phyloP scores from a whole-genome alignment of 768 basidiomycete species.

The Termitomyces sp. region DNA sequence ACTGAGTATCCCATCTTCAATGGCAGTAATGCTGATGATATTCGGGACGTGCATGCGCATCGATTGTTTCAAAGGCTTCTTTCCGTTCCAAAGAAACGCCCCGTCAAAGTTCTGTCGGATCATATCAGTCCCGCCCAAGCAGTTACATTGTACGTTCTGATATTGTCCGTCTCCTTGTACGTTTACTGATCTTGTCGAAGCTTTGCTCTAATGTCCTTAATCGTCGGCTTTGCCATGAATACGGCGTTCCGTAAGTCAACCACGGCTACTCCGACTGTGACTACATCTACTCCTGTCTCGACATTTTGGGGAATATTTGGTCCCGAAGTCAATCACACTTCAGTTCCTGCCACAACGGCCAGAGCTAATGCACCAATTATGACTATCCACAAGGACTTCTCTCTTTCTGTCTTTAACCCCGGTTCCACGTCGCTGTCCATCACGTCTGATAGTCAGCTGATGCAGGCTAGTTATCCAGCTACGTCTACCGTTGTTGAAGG shows the following conservation, averaged over 20 bases:
- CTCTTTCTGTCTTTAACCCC: conserved; percentile 45
- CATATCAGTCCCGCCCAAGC: conserved; percentile 50
- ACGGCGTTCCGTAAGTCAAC: conserved; percentile 33
- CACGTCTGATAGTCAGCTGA: conserved; percentile 15
- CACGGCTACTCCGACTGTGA: conserved; percentile 25
- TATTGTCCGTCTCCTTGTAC: conserved; percentile 7
- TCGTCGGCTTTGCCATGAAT: conserved; percentile 58
- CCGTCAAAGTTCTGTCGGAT: conserved; percentile 29
- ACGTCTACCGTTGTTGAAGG: conserved; percentile 1
- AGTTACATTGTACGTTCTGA: conserved; percentile 54
- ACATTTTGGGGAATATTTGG: conserved; percentile 37
- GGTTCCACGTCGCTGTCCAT: conserved; percentile 39
- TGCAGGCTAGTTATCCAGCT: conserved; percentile 11
- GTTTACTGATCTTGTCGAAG: conserved; percentile 26
- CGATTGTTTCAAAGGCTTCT: conserved; percentile 42
- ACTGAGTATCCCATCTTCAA: conserved; percentile 38
- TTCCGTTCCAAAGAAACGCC: conserved; percentile 29
- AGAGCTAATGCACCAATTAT: conserved; percentile 25
- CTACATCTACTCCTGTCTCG: conserved; percentile 20
- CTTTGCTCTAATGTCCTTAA: conserved; percentile 61
- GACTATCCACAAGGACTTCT: conserved; percentile 42
- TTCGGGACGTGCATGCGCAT: conserved; percentile 36
- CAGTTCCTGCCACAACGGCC: conserved; percentile 23
- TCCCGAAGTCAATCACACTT: conserved; percentile 31
- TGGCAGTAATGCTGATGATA: conserved; percentile 33